Conservation (phyloP, 1,284 basidiomycete genomes). For the Polyporus tsugae region DNA sequence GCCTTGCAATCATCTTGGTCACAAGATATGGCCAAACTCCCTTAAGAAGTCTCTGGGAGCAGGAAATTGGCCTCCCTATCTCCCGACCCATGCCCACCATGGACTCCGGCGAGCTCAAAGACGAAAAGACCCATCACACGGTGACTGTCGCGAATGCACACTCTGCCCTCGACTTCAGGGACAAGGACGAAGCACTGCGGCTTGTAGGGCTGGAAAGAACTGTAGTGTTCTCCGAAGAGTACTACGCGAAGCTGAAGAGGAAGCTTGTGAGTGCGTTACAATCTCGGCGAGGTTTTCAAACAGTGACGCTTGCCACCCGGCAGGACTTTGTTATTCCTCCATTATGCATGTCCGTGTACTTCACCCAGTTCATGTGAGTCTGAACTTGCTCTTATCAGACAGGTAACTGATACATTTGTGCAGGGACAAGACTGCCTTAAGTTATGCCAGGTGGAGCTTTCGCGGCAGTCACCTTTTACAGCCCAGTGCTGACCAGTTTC, state of each 20-base stretch:
- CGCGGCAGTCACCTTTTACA: neutral
- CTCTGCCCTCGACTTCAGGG: slow-evolving; percentile 44
- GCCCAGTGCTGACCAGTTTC: neutral
- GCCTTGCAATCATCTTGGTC: neutral
- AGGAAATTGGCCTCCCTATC: neutral
- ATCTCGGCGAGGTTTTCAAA: neutral
- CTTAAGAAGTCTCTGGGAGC: neutral
- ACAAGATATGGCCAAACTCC: neutral
- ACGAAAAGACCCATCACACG: slow-evolving; percentile 24
- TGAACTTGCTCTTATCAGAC: neutral
- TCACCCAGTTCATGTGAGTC: slow-evolving; percentile 67
- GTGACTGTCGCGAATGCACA: slow-evolving; percentile 22
- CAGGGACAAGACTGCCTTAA: slow-evolving; percentile 73
- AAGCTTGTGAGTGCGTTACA: slow-evolving; percentile 55
- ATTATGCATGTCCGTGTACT: slow-evolving; percentile 70
- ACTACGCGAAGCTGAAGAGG: slow-evolving; percentile 59
- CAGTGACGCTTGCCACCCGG: neutral
- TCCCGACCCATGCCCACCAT: slow-evolving; percentile 1
- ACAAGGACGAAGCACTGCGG: slow-evolving; percentile 67
- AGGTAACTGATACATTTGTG: neutral
- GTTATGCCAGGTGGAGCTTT: slow-evolving; percentile 63
- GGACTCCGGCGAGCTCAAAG: slow-evolving; percentile 14
- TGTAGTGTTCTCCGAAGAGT: slow-evolving; percentile 66
- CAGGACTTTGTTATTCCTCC: slow-evolving; percentile 68
- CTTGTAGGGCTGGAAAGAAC: slow-evolving; percentile 62